Base-by-base conservation (phyloP, 352 stramenopile genomes). In the Globisporangium radiosum region DNA sequence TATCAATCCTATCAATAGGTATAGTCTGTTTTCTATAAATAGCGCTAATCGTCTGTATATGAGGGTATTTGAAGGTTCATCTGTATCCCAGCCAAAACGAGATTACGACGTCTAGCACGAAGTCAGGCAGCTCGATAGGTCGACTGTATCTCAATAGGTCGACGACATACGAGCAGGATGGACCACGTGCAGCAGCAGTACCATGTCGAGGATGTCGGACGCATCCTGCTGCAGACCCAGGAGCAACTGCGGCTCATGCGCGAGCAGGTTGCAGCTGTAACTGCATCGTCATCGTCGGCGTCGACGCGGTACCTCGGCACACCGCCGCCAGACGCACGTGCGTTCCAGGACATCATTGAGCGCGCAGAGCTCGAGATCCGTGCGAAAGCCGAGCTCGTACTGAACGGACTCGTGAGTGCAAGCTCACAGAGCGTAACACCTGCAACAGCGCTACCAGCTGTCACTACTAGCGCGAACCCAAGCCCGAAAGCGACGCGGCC, bases 161-260 rank as follows among this genome's bases (percentile, higher is more conserved):
- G 10, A 14, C 42, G 10, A 15, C 8, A 14, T 9, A 37, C 52
- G 14, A 47, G 25, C 3, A 11, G 45, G 36, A 93, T 94, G 85
- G 85, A 94, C 55, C 71, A 80, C 48, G 50, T 94, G 17, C 70
- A 90, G 57, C 79, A 94, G 56, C 80, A 88, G 49, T 77, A 92
- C 54, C 85, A 94, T 60, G 76, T 88, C 8, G 82, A 94, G 52
- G 85, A 94, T 70, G 81, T 94, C 33, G 85, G 82, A 0, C 76
- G 85, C 52, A 82, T 94, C 52, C 62, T 94, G 15, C 59, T 94
- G 54, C 78, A 94, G 69, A 90, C 84, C 13, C 81, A 94, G 64
- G 78, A 94, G 45, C 78, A 94, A 36, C 67, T 94, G 25, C 78
- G 80, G 14, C 70, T 78, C 39, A 82, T 94, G 58, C 75, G 81